Evolutionary conservation across 441 rosid genomes (phyloP).

Genomic region (Erodium moschatum): DNA sequence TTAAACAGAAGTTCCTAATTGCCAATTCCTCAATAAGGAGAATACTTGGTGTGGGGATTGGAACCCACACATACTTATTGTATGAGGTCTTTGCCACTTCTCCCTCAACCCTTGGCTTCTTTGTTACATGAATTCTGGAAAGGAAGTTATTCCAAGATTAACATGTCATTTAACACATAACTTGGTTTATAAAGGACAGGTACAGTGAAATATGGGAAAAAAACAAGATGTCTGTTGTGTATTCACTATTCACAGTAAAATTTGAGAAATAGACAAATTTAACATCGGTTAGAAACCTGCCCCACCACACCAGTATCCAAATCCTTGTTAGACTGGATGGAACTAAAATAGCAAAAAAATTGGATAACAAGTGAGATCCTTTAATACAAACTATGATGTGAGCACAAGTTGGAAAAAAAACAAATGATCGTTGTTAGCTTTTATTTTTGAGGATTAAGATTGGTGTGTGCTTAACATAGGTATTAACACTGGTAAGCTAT

Average conservation of each 20-base stretch:
- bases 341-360: background rate
- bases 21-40: background rate
- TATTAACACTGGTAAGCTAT: conserved; percentile 1
- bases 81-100: background rate
- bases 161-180: conserved; percentile 2
- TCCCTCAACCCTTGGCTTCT: background rate
- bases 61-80: background rate
- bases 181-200: background rate
- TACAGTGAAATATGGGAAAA: background rate
- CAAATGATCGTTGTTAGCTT: background rate
- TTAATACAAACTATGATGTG: background rate
- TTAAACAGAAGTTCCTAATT: conserved; percentile 1
- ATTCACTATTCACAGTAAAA: background rate
- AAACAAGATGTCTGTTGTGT: background rate
- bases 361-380: conserved; percentile 4
- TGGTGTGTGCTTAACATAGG: background rate
- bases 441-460: no score
- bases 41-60: background rate
- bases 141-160: background rate
- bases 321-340: background rate
- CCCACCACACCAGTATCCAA: background rate
- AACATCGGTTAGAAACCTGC: background rate
- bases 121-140: background rate
- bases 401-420: background rate
- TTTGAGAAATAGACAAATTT: background rate